These are phyloP conservation scores for Pleurotus tuber-regium DNA, from an alignment of 768 basidiomycete genomes.

Conservation along the genomic window DNA sequence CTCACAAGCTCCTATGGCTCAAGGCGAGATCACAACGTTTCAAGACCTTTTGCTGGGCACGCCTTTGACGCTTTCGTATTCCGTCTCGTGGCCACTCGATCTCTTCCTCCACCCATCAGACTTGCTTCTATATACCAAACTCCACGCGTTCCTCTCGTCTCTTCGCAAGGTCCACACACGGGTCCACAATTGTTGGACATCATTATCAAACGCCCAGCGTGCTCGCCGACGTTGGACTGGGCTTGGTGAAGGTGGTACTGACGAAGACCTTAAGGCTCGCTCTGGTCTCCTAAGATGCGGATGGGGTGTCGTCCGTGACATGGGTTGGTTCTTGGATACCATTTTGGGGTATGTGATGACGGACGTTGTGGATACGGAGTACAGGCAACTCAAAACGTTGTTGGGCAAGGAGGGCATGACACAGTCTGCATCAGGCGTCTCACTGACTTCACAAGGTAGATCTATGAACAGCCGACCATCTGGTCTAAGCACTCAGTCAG, in stretches of 20 bases:
- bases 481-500: conserved; percentile 17
- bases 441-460: conserved; percentile 19
- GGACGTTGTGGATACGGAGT: conserved; percentile 87
- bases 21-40: conserved; percentile 49
- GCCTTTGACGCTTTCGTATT: conserved; percentile 66
- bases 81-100: conserved; percentile 83
- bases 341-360: conserved; percentile 84
- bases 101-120: conserved; percentile 81
- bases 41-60: conserved; percentile 80
- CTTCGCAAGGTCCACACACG: conserved; percentile 81
- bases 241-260: conserved; percentile 80
- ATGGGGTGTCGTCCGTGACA: conserved; percentile 85
- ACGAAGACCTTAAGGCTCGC: conserved; percentile 64
- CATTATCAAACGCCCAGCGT: conserved; percentile 82
- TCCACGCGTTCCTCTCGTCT: conserved; percentile 83
- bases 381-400: conserved; percentile 62
- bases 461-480: conserved; percentile 27
- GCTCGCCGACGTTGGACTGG: conserved; percentile 85
- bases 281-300: conserved; percentile 68
- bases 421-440: conserved; percentile 9
- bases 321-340: conserved; percentile 91
- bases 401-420: conserved; percentile 35
- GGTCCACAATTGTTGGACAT: conserved; percentile 80
- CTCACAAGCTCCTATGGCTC: conserved; percentile 21
- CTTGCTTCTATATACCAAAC: conserved; percentile 66